A percentile compares a stretch with the other conserved stretches of the same genome.
Evolutionary conservation across 1,284 basidiomycete species (phyloP).

Genomic region (Irpex rosettiformis): DNA sequence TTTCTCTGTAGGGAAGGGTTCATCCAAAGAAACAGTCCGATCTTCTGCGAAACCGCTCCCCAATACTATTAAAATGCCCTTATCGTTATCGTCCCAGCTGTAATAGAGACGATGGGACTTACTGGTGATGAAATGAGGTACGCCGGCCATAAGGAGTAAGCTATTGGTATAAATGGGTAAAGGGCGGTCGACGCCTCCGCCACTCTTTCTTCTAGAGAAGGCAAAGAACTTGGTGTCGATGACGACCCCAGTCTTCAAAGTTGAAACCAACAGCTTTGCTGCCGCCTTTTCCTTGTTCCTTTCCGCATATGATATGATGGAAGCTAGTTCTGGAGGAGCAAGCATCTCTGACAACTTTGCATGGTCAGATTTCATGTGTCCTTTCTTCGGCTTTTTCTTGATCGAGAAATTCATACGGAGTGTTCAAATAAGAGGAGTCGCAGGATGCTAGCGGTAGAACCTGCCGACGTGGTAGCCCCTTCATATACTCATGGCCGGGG

Average conservation of each 20-base stretch:
- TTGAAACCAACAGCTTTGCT: not conserved
- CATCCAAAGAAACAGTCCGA: not conserved
- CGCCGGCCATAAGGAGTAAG: constrained; percentile 5
- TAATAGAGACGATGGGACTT: not conserved
- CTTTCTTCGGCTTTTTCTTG: not conserved
- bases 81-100: no score
- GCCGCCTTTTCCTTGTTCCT: not conserved
- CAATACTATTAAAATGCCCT: not conserved
- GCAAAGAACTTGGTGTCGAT: constrained; percentile 16
- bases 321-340: not conserved
- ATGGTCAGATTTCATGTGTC: not conserved
- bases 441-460: no score
- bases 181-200: constrained; percentile 8
- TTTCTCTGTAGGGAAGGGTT: not conserved
- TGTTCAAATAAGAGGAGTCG: no score
- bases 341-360: not conserved
- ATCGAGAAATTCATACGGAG: no score
- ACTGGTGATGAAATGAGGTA: constrained; percentile 14
- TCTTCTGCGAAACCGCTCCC: not conserved
- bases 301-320: not conserved
- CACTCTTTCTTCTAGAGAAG: constrained; percentile 13
- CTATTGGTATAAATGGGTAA: constrained; percentile 12
- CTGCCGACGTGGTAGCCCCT: no score
- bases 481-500: no score
- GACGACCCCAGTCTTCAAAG: constrained; percentile 8